A percentile compares a stretch with the other conserved stretches of the same genome.
Evolutionary conservation across 352 stramenopile genomes (phyloP).

Genomic region (Globisporangium takayamanum): DNA sequence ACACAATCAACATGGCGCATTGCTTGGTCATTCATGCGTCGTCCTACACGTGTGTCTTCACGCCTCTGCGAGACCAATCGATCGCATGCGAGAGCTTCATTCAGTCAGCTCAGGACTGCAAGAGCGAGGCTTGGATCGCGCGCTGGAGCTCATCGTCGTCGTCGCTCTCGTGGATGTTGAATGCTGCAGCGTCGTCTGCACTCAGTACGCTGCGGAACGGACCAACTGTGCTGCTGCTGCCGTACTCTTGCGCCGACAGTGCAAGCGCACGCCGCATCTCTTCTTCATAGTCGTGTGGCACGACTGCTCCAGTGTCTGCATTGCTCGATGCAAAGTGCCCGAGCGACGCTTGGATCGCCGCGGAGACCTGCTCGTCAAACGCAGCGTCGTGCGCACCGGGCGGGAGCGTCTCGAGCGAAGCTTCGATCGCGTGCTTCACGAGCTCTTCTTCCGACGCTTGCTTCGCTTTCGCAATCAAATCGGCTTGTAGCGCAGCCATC

Average conservation of each 20-base stretch:
- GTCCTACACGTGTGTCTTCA: too few relatives aligned
- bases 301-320: neutral
- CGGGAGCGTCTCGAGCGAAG: conserved; percentile 35
- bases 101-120: conserved; percentile 26
- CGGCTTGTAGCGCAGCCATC: conserved; percentile 63
- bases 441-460: conserved; percentile 69
- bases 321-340: conserved; percentile 1
- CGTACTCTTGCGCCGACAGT: conserved; percentile 56
- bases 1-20: too few relatives aligned
- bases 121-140: conserved; percentile 73
- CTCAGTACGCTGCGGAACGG: neutral
- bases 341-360: conserved; percentile 65
- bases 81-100: neutral
- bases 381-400: conserved; percentile 1
- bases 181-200: neutral
- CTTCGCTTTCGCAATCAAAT: conserved; percentile 62
- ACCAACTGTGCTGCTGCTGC: conserved; percentile 4
- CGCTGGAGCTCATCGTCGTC: conserved; percentile 74
- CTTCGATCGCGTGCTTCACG: conserved; percentile 58
- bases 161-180: conserved; percentile 27
- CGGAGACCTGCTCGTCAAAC: conserved; percentile 53
- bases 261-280: conserved; percentile 53
- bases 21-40: too few relatives aligned
- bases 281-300: conserved; percentile 43
- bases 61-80: too few relatives aligned